phyloP scores from a whole-genome alignment of 2,329 filamentous ascomycete genomes.

The Aspergillus sp. region DNA sequence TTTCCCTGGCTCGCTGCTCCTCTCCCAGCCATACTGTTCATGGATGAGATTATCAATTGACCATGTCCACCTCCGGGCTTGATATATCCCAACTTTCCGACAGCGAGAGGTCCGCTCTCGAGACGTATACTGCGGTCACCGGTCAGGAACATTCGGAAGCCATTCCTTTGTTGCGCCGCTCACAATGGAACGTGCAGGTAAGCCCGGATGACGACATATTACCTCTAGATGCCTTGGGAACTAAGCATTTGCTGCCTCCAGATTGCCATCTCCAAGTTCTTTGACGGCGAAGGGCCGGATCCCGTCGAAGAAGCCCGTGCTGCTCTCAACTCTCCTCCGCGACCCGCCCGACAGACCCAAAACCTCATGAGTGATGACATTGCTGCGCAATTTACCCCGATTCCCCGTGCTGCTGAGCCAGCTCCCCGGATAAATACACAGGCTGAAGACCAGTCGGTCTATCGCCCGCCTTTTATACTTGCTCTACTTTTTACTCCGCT shows the following conservation, averaged over 20 bases:
- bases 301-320: conserved; percentile 75
- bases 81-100: conserved; percentile 69
- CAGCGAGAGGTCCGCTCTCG: conserved; percentile 77
- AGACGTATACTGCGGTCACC: conserved; percentile 87
- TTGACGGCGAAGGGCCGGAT: conserved; percentile 89
- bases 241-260: conserved; percentile 40
- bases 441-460: conserved; percentile 63
- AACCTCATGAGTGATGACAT: conserved; percentile 62
- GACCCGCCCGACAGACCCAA: conserved; percentile 66
- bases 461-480: conserved; percentile 73
- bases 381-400: conserved; percentile 33
- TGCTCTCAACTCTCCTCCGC: conserved; percentile 60
- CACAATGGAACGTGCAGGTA: conserved; percentile 95
- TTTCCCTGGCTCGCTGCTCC: neutral
- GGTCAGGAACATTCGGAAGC: conserved; percentile 77
- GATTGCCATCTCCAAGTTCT: conserved; percentile 97
- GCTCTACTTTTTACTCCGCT: conserved; percentile 80
- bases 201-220: neutral
- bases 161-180: conserved; percentile 75
- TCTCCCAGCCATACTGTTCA: conserved; percentile 15
- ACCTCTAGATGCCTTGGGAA: neutral
- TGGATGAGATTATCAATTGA: conserved; percentile 26
- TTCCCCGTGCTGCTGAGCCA: conserved; percentile 57
- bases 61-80: conserved; percentile 51
- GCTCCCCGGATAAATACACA: conserved; percentile 85